Base-by-base conservation (phyloP, 768 basidiomycete genomes). In the Arthromyces matolae region DNA sequence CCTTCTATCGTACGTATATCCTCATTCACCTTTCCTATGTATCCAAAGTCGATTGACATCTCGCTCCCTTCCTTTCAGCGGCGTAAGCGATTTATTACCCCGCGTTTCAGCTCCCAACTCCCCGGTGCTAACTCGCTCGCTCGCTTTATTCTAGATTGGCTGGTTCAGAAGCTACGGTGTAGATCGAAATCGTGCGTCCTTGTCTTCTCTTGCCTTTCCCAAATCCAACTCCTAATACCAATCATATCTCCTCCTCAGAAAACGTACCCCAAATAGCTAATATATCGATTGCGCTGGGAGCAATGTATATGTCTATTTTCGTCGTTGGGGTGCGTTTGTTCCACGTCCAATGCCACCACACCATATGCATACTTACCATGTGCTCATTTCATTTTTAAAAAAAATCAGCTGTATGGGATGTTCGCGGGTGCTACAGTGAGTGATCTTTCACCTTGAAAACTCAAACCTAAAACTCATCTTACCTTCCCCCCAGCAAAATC, bases 251-350 rank as follows among this genome's bases (percentile, higher is more conserved):
- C 29, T n/a, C 22, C n/a, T 7, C 56, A 70, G 68, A 77, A 64
- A 67, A 67, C 20, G 66, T 64, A 12, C 60, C 65, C 19, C 72
- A 68, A 60, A 68, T 89, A 2, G 78, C 72, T 0, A 71, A 72
- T 1, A 68, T 86, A 46, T 75, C 78, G 7, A 72, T 88, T 28
- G 74, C 77, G 2, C 69, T 89, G 43, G 87, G 86, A 2, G 68
- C 72, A 6, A 39, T 86, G 33, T 86, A 80, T 60, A 71, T 77
- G 43, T 65, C 60, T 0, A 68, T 77, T 7, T 70, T 72, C 20
- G 69, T 58, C 1, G 79, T 88, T 34, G 78, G 83, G 53, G 69
- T 74, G 39, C 34, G 61, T 32, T 12, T 32, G n/a, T n/a, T n/a
- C n/a, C n/a, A n/a, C n/a, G n/a, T n/a, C n/a, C n/a, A n/a, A n/a